Evolutionary conservation across 768 basidiomycete species (phyloP).

Genomic region (Lentinula sp.): DNA sequence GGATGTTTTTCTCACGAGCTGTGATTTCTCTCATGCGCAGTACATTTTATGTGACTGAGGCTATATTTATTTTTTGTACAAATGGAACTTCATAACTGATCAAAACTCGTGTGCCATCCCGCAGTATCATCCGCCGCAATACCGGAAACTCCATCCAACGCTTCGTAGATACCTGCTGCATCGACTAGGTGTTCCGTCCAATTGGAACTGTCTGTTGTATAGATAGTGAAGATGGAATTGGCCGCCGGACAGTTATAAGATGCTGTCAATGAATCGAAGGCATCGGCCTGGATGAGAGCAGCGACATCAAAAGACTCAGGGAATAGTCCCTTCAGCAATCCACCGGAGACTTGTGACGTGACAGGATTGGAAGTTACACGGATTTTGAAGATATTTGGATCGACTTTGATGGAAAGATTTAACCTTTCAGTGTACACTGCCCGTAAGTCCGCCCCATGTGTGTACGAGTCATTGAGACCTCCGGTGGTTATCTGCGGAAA

Average conservation of each 20-base stretch:
- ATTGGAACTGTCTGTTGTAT: conserved; percentile 31
- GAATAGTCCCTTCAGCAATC: conserved; percentile 40
- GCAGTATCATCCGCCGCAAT: conserved; percentile 28
- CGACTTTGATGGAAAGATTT: conserved; percentile 23
- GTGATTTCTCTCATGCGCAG: too few relatives aligned
- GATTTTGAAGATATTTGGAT: conserved; percentile 26
- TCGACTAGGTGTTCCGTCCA: conserved; percentile 37
- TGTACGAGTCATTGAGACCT: conserved; percentile 37
- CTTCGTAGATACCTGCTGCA: conserved; percentile 31
- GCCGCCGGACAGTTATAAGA: conserved; percentile 35
- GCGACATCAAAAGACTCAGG: conserved; percentile 26
- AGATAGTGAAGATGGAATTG: conserved; percentile 22
- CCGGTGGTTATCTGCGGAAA: conserved; percentile 42
- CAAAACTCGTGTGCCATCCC: conserved; percentile 48
- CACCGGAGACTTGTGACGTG: conserved; percentile 48
- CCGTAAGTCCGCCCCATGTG: conserved; percentile 40
- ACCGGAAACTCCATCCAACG: conserved; percentile 38
- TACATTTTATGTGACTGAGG: too few relatives aligned
- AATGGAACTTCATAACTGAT: too few relatives aligned
- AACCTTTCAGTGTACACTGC: conserved; percentile 36
- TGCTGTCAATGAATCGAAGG: conserved; percentile 44
- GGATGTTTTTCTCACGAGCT: too few relatives aligned
- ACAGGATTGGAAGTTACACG: conserved; percentile 49
- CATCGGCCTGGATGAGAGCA: conserved; percentile 30
- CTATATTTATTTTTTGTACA: too few relatives aligned